phyloP scores from a whole-genome alignment of 441 rosid genomes.

The Euphorbia celastroides region DNA sequence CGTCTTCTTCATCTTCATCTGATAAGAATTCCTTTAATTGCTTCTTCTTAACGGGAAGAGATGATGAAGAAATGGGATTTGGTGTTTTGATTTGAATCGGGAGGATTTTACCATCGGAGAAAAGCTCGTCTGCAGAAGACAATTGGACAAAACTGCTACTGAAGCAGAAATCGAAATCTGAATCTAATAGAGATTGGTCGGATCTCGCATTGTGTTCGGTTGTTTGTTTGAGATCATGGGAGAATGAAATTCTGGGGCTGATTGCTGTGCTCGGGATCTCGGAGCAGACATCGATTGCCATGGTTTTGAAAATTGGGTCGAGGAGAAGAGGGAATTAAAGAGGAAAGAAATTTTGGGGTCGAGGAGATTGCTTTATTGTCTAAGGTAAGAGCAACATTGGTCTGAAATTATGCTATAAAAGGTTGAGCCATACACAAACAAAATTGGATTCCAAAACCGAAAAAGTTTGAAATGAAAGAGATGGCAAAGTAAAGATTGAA shows the following conservation, averaged over 20 bases:
- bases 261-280: constrained; percentile 55
- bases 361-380: no score
- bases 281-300: constrained; percentile 76
- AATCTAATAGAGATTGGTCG: constrained; percentile 46
- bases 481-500: constrained; percentile 31
- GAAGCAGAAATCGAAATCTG: constrained; percentile 70
- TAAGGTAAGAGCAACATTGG: no score
- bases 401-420: constrained; percentile 16
- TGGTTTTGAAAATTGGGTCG: neutral
- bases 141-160: constrained; percentile 30
- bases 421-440: constrained; percentile 4
- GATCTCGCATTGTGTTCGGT: constrained; percentile 29
- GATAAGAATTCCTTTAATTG: constrained; percentile 61
- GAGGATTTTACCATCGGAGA: constrained; percentile 76
- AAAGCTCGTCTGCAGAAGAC: constrained; percentile 84
- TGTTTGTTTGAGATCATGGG: constrained; percentile 51
- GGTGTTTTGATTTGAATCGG: constrained; percentile 55
- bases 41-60: constrained; percentile 35
- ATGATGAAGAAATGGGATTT: constrained; percentile 15
- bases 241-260: constrained; percentile 78
- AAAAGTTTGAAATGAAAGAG: constrained; percentile 5
- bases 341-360: constrained; percentile 17
- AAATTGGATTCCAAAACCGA: constrained; percentile 20
- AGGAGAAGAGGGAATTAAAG: constrained; percentile 10
- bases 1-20: constrained; percentile 4